A percentile compares a stretch with the other conserved stretches of the same genome.
Conservation (phyloP, 371 early-diverging fungal species). For the Haplosporangium sp. region DNA sequence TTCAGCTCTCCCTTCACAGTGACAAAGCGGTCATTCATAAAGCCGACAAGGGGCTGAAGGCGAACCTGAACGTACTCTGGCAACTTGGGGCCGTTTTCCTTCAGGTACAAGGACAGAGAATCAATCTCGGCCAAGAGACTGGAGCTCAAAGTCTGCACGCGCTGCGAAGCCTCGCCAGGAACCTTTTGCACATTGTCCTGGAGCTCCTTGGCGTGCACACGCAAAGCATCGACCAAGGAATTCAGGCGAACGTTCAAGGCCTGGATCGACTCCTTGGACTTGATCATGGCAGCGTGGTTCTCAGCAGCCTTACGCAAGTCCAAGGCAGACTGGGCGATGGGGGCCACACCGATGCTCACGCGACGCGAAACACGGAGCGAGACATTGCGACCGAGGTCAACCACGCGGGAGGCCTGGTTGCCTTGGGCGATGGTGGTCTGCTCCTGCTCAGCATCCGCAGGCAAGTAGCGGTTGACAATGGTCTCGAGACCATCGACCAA, state of each 20-base stretch:
- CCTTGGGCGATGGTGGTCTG: conserved; percentile 27
- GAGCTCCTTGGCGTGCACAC: conserved; percentile 46
- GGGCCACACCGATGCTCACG: conserved; percentile 40
- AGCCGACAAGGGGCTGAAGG: conserved; percentile 60
- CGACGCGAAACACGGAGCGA: conserved; percentile 51
- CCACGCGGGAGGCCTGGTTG: conserved; percentile 54
- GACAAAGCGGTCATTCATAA: conserved; percentile 64
- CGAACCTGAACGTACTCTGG: conserved; percentile 65
- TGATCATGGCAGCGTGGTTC: conserved; percentile 44
- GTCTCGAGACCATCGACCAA: conserved; percentile 47
- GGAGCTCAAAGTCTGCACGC: conserved; percentile 34
- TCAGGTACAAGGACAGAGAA: conserved; percentile 60
- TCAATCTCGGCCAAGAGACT: conserved; percentile 55
- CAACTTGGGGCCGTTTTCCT: conserved; percentile 57
- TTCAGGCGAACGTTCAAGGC: conserved; percentile 45
- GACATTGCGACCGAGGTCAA: conserved; percentile 48
- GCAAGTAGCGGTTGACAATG: conserved; percentile 52
- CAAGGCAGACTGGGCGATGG: conserved; percentile 35
- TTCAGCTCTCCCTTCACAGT: conserved; percentile 58
- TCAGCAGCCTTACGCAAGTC: conserved; percentile 44
- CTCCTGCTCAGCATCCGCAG: conserved; percentile 37
- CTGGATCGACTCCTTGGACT: conserved; percentile 51
- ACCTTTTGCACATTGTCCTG: conserved; percentile 49
- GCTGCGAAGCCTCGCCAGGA: conserved; percentile 35
- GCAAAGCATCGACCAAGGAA: conserved; percentile 37